Base-by-base conservation (phyloP, 352 stramenopile genomes). In the Phytopythium delawarense region DNA sequence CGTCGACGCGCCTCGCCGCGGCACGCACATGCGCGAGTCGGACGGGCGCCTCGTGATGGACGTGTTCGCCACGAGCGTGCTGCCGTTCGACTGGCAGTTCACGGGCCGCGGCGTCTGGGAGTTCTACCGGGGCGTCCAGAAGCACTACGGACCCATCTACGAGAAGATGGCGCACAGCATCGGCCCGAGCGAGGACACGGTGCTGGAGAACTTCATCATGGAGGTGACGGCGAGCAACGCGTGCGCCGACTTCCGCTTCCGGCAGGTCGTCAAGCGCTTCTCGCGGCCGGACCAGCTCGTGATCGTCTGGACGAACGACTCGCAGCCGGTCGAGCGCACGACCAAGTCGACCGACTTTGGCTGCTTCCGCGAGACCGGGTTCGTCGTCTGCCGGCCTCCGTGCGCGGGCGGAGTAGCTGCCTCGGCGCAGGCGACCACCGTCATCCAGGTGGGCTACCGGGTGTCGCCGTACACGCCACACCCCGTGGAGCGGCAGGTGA, bases 291-390 rank as follows among this genome's bases (percentile, higher is more conserved):
- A 81, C 25, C 79, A 76, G 28, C 70, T 87, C 21, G 75, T 89
- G 18, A 73, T 89, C 32, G 72, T 84, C 32, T 89, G 77, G 77
- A 74, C 66, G 20, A 75, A 78, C 23, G 69, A 78, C 62, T 75
- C 84, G 62, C 65, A 81, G 12, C 75, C 79, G 12, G 66, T 82
- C 20, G 75, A 85, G 45, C 81, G 87, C 64, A 70, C 64, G 40
- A 64, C 75, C 61, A 75, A 87, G 59, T 69, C 57, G 4, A 67
- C 70, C 55, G 50, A 59, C n/a, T 67, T 67, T 69, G 70, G 74
- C 63, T 57, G 64, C 59, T 74, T 75, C 64, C 57, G 69, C 25
- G 70, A 77, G 49, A 71, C 71, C 61, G 67, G 70, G 3, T 77
- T 72, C 25, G 67, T 74, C 25, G 65, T 77, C 18, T 67, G 74